Evolutionary conservation across 2,329 filamentous ascomycete species (phyloP), one percentile per base, ranked within the genome.

Genomic region (Sporothrix brasiliensis): DNA sequence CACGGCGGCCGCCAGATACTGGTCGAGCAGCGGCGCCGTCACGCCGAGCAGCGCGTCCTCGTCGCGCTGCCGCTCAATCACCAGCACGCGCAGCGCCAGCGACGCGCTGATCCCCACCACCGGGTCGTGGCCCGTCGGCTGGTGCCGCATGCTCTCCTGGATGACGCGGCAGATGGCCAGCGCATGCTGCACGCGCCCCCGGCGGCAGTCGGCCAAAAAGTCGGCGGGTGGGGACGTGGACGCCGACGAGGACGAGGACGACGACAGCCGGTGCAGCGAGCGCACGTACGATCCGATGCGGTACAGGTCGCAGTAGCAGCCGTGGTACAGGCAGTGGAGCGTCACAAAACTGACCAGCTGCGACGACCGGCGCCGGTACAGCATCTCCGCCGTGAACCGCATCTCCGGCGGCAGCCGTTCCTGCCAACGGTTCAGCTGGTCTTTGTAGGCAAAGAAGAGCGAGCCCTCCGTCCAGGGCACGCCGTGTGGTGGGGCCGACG

Each of bases 281-380:
- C 27, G 66, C 7, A 66, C 50, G 50, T 67, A 70, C 5, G 61
- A 70, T 0, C 61, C 69, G 6, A 70, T 70, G 0, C 68, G 68
- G 60, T 66, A 70, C 11, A 70, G 49, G 14, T 70, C 68, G 16
- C 68, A 70, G 50, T 70, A 70, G 49, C 68, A 70, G 34, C 68
- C 68, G 24, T 70, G 68, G 39, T 63, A 70, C 16, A 70, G 60
- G 16, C 68, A 70, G 60, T 70, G 68, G 14, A 67, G 68, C 21
- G 68, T 66, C 7, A 70, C 68, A 27, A 70, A 70, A 24, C 68
- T 70, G 34, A 66, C 60, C 1, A 70, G 49, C 60, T 70, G 68
- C 19, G 67, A 68, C 6, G 68, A 58, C 41, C 50, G 58, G 4
- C 68, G 39, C 21, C 60, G 50, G 50, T 70, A 70, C 54, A 70